Conservation (phyloP, 139 green algal species). For the Chlorella vulgaris region DNA sequence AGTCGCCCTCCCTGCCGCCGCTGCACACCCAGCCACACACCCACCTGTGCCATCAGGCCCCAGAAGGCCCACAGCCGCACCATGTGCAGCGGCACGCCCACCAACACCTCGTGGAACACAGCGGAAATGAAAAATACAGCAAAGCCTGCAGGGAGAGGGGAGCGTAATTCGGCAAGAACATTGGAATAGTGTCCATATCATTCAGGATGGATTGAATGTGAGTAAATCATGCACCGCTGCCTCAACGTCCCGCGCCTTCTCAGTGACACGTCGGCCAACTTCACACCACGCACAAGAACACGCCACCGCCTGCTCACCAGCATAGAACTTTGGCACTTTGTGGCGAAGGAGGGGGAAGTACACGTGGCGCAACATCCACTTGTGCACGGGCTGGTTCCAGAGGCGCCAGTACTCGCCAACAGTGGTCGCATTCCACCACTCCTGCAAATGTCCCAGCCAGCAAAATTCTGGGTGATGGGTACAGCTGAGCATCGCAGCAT, state of each 20-base stretch:
- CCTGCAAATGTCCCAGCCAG: conserved; percentile 33
- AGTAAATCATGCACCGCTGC: too few species aligned
- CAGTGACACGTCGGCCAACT: too few species aligned
- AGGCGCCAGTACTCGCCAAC: conserved; percentile 91
- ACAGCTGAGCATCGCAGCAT: neutral
- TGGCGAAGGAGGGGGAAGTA: conserved; percentile 80
- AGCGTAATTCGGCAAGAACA: too few species aligned
- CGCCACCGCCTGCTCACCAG: conserved; percentile 16
- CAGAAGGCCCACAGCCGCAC: conserved; percentile 80
- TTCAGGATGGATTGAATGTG: too few species aligned
- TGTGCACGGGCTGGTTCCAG: conserved; percentile 96
- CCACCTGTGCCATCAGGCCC: conserved; percentile 80
- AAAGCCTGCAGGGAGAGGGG: conserved; percentile 44
- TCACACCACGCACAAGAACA: too few species aligned
- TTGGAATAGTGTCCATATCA: neutral
- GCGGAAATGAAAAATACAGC: conserved; percentile 84
- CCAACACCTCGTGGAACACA: conserved; percentile 84
- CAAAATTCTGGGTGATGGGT: neutral
- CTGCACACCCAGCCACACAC: neutral
- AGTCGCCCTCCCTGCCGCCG: too few species aligned
- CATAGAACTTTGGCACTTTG: conserved; percentile 49
- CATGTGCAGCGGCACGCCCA: conserved; percentile 90
- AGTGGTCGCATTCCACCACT: conserved; percentile 95
- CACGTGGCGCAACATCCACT: conserved; percentile 92
- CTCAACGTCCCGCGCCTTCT: too few species aligned